Evolutionary conservation across 441 rosid species (phyloP).

Genomic region (Gossypium schwendimanii): DNA sequence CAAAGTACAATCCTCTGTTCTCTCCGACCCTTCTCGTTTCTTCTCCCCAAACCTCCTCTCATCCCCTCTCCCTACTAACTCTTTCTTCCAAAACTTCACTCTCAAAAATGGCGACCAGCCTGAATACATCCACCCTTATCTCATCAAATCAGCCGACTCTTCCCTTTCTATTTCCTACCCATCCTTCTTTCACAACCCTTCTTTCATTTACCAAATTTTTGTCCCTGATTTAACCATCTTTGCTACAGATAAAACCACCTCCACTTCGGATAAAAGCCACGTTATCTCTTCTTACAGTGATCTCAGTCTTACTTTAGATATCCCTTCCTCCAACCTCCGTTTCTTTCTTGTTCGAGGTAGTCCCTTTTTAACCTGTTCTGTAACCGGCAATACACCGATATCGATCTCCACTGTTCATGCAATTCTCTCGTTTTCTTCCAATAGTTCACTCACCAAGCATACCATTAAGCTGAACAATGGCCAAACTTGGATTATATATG

Average conservation of each 20-base stretch:
- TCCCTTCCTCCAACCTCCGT: slow-evolving; percentile 55
- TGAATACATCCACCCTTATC: slow-evolving; percentile 89
- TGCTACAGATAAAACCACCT: slow-evolving; percentile 31
- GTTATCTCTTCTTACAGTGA: slow-evolving; percentile 62
- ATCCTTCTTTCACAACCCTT: slow-evolving; percentile 46
- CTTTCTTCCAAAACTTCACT: slow-evolving; percentile 85
- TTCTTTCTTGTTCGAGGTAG: slow-evolving; percentile 82
- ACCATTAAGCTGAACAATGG: slow-evolving; percentile 61
- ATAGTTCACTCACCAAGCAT: slow-evolving; percentile 49
- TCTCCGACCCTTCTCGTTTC: slow-evolving; percentile 78
- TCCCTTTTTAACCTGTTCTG: slow-evolving; percentile 72
- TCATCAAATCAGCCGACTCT: slow-evolving; percentile 51
- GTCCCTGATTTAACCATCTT: slow-evolving; percentile 61
- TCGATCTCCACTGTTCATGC: slow-evolving; percentile 72
- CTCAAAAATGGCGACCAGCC: slow-evolving; percentile 76
- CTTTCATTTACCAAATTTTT: slow-evolving; percentile 62
- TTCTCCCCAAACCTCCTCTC: slow-evolving; percentile 62
- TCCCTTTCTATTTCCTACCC: slow-evolving; percentile 74
- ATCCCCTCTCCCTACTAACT: slow-evolving; percentile 74
- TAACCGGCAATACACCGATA: slow-evolving; percentile 36
- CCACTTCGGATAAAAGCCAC: slow-evolving; percentile 31
- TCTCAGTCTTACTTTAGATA: slow-evolving; percentile 71
- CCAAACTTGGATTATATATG: slow-evolving; percentile 79
- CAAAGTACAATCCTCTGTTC: slow-evolving; percentile 39
- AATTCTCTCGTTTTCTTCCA: slow-evolving; percentile 44